Percentiles rank a stretch among this genome's conserved stretches.
Conservation (phyloP, 768 basidiomycete species). For the Tricholoma hemisulphureum region DNA sequence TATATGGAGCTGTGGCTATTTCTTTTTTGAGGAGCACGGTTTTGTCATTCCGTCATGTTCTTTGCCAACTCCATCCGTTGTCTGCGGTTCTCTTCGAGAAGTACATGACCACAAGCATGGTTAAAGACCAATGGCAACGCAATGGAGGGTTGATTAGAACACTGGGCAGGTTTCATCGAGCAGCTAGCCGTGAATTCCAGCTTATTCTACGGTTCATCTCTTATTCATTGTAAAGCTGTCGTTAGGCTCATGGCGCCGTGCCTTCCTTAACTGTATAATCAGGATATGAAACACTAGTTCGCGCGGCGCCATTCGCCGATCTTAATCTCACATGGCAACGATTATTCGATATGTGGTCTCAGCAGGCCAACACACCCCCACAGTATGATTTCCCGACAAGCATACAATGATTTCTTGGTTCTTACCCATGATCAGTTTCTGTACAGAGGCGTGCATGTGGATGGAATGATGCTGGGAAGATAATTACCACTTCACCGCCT, state of each 20-base stretch:
- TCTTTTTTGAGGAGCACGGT: background rate
- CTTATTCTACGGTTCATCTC: background rate
- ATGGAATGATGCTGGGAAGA: background rate
- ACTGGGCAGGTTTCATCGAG: background rate
- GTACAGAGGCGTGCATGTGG: background rate
- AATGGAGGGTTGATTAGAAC: background rate
- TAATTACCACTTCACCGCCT: background rate
- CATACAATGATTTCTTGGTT: background rate
- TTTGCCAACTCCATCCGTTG: background rate
- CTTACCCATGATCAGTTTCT: background rate
- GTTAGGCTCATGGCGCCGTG: background rate
- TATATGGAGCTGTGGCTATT: background rate
- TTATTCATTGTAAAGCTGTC: background rate
- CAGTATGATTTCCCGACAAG: background rate
- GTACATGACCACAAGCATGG: background rate
- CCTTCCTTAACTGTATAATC: background rate
- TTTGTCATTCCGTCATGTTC: background rate
- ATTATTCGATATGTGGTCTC: background rate
- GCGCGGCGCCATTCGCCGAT: background rate
- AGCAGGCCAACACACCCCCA: background rate
- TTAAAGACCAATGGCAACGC: background rate
- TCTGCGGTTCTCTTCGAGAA: background rate
- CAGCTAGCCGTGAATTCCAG: too few relatives aligned
- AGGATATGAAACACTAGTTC: background rate
- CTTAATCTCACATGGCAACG: background rate